Evolutionary conservation across 2,329 filamentous ascomycete genomes (phyloP).

Genomic region (Sporothrix curviconia): DNA sequence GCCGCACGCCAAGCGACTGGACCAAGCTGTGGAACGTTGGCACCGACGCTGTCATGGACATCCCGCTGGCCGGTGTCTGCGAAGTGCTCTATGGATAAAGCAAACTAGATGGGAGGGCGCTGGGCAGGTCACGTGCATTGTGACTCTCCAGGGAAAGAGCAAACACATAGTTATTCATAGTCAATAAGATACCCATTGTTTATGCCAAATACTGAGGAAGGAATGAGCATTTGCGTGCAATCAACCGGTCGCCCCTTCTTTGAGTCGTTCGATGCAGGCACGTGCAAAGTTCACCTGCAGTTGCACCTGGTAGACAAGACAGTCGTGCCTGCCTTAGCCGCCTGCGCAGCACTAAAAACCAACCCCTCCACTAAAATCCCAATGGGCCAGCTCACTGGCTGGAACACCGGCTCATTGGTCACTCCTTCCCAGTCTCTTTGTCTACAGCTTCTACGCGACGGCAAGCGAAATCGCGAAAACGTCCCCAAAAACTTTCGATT

Average conservation of each 20-base stretch:
- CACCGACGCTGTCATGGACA: conserved; percentile 95
- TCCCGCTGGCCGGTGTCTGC: conserved; percentile 89
- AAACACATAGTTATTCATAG: background rate
- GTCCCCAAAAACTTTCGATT: background rate
- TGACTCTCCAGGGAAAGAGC: too few relatives aligned
- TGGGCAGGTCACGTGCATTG: background rate
- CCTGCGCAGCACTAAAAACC: conserved; percentile 1
- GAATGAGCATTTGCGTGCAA: background rate
- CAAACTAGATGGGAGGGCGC: background rate
- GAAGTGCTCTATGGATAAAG: conserved; percentile 76
- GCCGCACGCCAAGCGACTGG: conserved; percentile 53
- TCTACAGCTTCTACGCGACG: background rate
- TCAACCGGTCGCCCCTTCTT: too few relatives aligned
- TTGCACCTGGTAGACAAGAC: too few relatives aligned
- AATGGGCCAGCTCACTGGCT: background rate
- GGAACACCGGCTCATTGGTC: background rate
- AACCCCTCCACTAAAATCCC: conserved; percentile 15
- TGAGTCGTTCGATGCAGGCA: too few relatives aligned
- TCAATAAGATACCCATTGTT: background rate
- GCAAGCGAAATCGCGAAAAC: conserved; percentile 11
- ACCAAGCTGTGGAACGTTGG: conserved; percentile 79
- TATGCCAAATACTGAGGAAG: background rate
- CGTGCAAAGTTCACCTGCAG: too few relatives aligned
- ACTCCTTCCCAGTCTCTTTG: background rate
- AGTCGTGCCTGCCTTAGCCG: conserved; percentile 5